phyloP scores from a whole-genome alignment of 306 rosid species.

The Cucumis melo region DNA sequence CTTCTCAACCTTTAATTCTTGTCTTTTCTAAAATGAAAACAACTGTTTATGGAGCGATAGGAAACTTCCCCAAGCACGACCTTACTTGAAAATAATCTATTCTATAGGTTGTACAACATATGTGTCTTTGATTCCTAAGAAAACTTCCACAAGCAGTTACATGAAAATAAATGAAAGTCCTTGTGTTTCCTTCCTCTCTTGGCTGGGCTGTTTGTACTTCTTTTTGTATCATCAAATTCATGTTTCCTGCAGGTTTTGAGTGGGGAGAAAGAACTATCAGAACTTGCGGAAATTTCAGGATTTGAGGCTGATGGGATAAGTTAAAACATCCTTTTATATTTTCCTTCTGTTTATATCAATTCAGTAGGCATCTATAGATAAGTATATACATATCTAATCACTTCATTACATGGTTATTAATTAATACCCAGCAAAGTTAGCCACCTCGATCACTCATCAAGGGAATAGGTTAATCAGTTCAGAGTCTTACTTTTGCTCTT shows the following conservation, averaged over 20 bases:
- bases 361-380: background rate
- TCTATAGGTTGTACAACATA: no score
- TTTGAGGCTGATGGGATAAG: slow-evolving; percentile 19
- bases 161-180: background rate
- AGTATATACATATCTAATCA: background rate
- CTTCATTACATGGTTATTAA: background rate
- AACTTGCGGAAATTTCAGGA: slow-evolving; percentile 55
- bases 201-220: background rate
- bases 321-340: slow-evolving; percentile 6
- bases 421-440: background rate
- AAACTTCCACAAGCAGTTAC: background rate
- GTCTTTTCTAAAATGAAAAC: background rate
- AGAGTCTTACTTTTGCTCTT: background rate
- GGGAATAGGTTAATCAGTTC: background rate
- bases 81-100: background rate
- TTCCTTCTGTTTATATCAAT: background rate
- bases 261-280: slow-evolving; percentile 50
- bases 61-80: background rate
- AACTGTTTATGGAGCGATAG: background rate
- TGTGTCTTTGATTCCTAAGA: no score
- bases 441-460: background rate
- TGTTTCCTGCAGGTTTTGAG: slow-evolving; percentile 43
- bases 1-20: background rate
- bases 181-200: background rate
- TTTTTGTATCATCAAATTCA: slow-evolving; percentile 6